These are phyloP conservation scores for Mrakia gelida DNA, from an alignment of 768 basidiomycete genomes.

Conservation along the genomic window DNA sequence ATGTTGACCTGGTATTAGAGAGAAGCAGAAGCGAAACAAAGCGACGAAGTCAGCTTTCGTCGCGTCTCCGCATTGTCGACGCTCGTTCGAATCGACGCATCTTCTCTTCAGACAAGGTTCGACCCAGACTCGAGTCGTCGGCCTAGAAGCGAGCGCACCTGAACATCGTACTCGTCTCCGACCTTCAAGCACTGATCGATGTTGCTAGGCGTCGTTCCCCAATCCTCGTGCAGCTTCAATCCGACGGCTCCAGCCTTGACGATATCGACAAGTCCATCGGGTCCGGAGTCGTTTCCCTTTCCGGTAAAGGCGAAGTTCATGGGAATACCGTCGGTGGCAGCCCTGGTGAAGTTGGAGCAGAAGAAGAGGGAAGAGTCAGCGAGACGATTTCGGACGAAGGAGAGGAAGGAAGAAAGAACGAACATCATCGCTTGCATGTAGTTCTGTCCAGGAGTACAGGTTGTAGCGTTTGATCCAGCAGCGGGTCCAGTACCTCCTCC, in stretches of 20 bases:
- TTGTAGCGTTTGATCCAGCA: constrained; percentile 85
- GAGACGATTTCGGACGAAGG: neutral
- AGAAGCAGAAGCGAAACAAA: neutral
- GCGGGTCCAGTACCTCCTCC: constrained; percentile 95
- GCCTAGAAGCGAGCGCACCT: constrained; percentile 51
- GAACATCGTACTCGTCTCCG: constrained; percentile 87
- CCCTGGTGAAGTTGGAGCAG: constrained; percentile 34
- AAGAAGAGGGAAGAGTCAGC: neutral
- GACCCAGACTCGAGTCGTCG: neutral
- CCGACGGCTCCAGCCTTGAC: constrained; percentile 79
- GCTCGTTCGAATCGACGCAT: no score
- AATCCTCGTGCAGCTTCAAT: constrained; percentile 94
- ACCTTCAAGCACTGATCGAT: constrained; percentile 74
- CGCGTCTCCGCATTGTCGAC: neutral
- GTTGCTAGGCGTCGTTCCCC: constrained; percentile 82
- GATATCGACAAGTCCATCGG: constrained; percentile 69
- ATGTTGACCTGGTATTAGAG: constrained; percentile 71
- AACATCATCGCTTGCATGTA: constrained; percentile 82
- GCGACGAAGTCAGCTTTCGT: neutral
- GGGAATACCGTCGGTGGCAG: constrained; percentile 80
- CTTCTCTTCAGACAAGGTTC: no score
- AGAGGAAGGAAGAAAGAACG: neutral
- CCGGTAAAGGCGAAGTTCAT: constrained; percentile 95
- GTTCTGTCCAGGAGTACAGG: constrained; percentile 85
- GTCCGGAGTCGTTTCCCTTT: constrained; percentile 88